phyloP scores from a whole-genome alignment of 2,329 filamentous ascomycete species.

The Lasiodiplodia gonubiensis region DNA sequence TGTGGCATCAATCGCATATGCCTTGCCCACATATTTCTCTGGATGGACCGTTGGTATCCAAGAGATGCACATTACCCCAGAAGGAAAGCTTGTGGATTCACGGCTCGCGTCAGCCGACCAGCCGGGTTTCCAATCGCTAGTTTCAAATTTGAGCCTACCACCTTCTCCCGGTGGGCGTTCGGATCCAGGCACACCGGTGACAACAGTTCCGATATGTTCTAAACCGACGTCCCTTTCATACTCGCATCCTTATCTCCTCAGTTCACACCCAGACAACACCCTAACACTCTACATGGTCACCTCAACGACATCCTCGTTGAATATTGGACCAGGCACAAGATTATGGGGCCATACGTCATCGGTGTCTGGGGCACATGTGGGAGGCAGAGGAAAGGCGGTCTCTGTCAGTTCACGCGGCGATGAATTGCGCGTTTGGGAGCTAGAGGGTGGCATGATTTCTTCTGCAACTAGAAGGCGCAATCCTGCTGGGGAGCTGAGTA shows the following conservation, averaged over 20 bases:
- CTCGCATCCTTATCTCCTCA: slow-evolving; percentile 81
- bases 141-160: slow-evolving; percentile 34
- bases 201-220: slow-evolving; percentile 36
- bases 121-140: slow-evolving; percentile 51
- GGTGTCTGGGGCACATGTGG: slow-evolving; percentile 84
- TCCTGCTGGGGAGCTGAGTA: slow-evolving; percentile 57
- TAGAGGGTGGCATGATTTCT: slow-evolving; percentile 71
- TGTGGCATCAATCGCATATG: slow-evolving; percentile 86
- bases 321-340: slow-evolving; percentile 73
- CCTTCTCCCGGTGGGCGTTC: slow-evolving; percentile 28
- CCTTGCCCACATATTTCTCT: slow-evolving; percentile 73
- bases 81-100: slow-evolving; percentile 56
- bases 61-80: slow-evolving; percentile 72
- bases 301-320: slow-evolving; percentile 68
- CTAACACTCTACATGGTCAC: slow-evolving; percentile 81
- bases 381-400: slow-evolving; percentile 82
- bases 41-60: slow-evolving; percentile 94
- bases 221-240: slow-evolving; percentile 60
- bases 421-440: slow-evolving; percentile 78
- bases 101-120: slow-evolving; percentile 58
- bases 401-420: slow-evolving; percentile 82
- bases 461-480: slow-evolving; percentile 50
- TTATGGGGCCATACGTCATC: slow-evolving; percentile 93
- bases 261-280: slow-evolving; percentile 85
- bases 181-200: slow-evolving; percentile 27